A percentile compares a stretch with the other conserved stretches of the same genome.
These are phyloP conservation scores for Isochrysis galbana DNA, from an alignment of 78 protist genomes.

Conservation along the genomic window DNA sequence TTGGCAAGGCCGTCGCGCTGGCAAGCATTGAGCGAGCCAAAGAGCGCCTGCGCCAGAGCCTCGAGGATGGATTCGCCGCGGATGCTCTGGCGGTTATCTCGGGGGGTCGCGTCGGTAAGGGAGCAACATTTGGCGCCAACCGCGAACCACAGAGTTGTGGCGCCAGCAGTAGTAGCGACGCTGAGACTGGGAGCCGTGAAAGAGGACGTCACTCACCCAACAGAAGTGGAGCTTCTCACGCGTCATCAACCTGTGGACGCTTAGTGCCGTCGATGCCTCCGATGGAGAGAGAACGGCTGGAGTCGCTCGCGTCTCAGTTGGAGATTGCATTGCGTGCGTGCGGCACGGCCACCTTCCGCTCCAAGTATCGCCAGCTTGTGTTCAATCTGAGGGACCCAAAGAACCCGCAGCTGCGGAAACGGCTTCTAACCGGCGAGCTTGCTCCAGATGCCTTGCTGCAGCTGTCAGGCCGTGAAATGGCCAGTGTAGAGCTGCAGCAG, in stretches of 20 bases:
- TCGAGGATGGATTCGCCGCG: background rate
- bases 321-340: background rate
- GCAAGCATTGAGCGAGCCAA: background rate
- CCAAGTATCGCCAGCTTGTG: background rate
- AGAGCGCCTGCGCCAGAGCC: background rate
- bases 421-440: background rate
- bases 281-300: too few relatives aligned
- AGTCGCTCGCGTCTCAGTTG: background rate
- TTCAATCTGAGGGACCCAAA: background rate
- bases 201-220: too few relatives aligned
- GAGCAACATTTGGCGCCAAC: background rate
- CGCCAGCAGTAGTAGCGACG: background rate
- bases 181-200: too few relatives aligned
- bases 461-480: background rate
- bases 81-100: background rate
- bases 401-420: background rate
- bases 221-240: too few relatives aligned
- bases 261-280: background rate
- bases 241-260: background rate
- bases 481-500: background rate
- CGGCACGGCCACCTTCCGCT: background rate
- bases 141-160: background rate
- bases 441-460: background rate
- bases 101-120: too few relatives aligned
- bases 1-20: background rate